Base-by-base conservation (phyloP, 345 rosid species). In the Turritis glabra region DNA sequence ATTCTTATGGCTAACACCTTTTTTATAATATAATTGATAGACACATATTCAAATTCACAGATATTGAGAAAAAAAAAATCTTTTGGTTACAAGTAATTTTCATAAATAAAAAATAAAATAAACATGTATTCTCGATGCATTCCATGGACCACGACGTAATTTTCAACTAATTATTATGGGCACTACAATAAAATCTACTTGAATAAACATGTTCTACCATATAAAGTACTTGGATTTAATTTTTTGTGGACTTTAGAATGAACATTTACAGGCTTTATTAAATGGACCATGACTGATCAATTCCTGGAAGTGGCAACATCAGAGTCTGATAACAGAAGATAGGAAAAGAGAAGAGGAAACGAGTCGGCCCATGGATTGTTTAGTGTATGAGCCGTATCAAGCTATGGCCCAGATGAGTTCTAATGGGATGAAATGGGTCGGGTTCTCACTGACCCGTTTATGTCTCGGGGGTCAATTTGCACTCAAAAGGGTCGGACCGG, bases 401-500 rank as follows among this genome's bases (percentile, higher is more conserved):
- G 1, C 32, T 43, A 56, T 65, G 63, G 67, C 35, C 37, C 38
- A 75, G 7, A 29, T 27, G 2, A n/a, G 43, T 26, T 74, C 9
- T 65, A n/a, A 54, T 43, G 65, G 47, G 26, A 19, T 17, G 25
- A 73, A 54, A 74, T 40, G 66, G 54, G 46, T 50, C 60, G 72
- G 64, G 59, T 56, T n/a, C 26, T 41, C 10, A 63, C 25, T 73
- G 62, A 53, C 43, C 29, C 77, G 40, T 63, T 25, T 21, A 18
- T 30, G 37, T 62, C 62, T 27, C 40, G 25, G 9, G 11, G 6
- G 64, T 57, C 57, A 58, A 56, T 44, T 56, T 46, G 12, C 51
- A 74, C 71, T 17, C 40, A 23, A 64, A 53, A 64, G 48, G 32
- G 55, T 53, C 64, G 63, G 71, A 33, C 77, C 21, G 12, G 64